A percentile compares a stretch with the other conserved stretches of the same genome.
Evolutionary conservation across 345 rosid species (phyloP).

Genomic region (Salix dunnii): DNA sequence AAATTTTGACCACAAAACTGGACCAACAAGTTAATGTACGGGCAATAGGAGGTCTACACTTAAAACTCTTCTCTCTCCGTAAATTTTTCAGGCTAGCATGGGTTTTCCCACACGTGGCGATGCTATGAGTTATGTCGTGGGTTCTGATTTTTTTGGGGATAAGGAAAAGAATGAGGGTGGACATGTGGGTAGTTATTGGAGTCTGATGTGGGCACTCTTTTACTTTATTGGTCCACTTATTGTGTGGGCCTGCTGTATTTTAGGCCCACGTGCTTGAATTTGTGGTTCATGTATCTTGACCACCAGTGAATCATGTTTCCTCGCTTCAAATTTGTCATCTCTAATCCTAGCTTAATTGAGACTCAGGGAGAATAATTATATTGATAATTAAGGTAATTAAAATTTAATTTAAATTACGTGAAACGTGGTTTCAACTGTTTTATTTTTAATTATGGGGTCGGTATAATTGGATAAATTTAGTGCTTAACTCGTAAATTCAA

Average conservation of each 20-base stretch:
- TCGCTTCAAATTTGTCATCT: not conserved
- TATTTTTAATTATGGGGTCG: too few species aligned
- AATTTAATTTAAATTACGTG: too few species aligned
- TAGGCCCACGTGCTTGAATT: not conserved
- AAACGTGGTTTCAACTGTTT: too few species aligned
- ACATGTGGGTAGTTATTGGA: not conserved
- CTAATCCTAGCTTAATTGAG: not conserved
- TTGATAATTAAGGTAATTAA: too few species aligned
- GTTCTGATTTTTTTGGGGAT: constrained; percentile 16
- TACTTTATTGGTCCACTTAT: not conserved
- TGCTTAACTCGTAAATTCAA: too few species aligned
- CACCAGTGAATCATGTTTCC: not conserved
- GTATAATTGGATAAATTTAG: too few species aligned
- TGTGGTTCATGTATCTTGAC: not conserved
- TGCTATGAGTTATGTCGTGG: constrained; percentile 25
- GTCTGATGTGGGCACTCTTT: not conserved
- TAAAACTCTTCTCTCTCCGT: constrained; percentile 13
- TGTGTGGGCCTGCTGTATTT: not conserved
- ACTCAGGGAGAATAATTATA: too few species aligned
- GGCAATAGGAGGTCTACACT: constrained; percentile 37
- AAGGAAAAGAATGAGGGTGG: not conserved
- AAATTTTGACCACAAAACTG: constrained; percentile 40
- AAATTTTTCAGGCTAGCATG: constrained; percentile 14
- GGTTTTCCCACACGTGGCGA: constrained; percentile 56
- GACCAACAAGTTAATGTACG: constrained; percentile 31